These are phyloP conservation scores for Saksenaea oblongispora DNA, from an alignment of 371 early-diverging fungal species.

Conservation along the genomic window DNA sequence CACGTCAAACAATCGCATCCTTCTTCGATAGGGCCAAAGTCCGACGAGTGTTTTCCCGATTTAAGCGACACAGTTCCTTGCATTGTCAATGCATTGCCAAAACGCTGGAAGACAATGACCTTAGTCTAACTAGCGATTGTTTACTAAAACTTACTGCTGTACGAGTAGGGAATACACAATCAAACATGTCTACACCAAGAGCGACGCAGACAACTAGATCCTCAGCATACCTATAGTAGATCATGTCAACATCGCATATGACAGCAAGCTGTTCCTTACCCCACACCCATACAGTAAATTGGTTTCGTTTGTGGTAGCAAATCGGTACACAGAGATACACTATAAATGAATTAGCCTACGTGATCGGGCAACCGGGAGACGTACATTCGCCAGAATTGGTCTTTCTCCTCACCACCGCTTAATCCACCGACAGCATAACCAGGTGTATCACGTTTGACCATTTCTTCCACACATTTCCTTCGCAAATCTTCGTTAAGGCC, in stretches of 20 bases:
- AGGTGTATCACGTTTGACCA: conserved; percentile 85
- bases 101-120: conserved; percentile 57
- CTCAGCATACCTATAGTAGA: conserved; percentile 86
- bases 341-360: conserved; percentile 12
- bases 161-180: conserved; percentile 97
- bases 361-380: not conserved
- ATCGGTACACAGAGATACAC: conserved; percentile 83
- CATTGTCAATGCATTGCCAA: conserved; percentile 89
- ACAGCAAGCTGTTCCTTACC: no score
- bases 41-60: conserved; percentile 63
- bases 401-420: conserved; percentile 95
- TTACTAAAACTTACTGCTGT: conserved; percentile 71
- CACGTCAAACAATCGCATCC: conserved; percentile 91
- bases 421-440: conserved; percentile 97
- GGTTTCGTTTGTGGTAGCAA: conserved; percentile 86
- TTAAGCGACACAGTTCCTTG: conserved; percentile 75
- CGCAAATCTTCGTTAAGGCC: conserved; percentile 82
- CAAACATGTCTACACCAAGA: conserved; percentile 96
- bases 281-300: conserved; percentile 97
- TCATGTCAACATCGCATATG: no score
- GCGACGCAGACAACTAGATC: conserved; percentile 94
- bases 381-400: conserved; percentile 86
- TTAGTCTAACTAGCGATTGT: not conserved
- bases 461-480: conserved; percentile 79
- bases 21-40: conserved; percentile 78